phyloP scores from a whole-genome alignment of 306 rosid species.

The Sophora flavescens region DNA sequence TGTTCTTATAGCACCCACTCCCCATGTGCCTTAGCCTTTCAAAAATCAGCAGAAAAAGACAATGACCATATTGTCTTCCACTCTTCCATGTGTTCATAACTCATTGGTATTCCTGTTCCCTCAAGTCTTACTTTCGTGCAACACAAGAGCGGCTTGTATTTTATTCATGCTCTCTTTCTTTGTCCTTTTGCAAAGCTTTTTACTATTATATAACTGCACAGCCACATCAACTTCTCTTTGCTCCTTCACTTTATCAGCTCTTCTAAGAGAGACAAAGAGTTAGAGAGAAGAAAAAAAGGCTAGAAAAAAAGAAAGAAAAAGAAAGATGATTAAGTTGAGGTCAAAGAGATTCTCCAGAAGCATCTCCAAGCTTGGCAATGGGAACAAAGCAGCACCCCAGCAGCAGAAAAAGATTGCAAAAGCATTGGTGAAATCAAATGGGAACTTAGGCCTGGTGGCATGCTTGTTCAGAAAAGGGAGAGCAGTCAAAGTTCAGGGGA shows the following conservation, averaged over 20 bases:
- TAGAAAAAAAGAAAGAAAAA: not conserved
- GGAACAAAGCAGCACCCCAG: conserved; percentile 42
- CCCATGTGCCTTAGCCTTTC: conserved; percentile 79
- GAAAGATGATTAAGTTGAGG: conserved; percentile 79
- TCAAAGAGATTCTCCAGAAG: conserved; percentile 81
- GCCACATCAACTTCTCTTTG: conserved; percentile 29
- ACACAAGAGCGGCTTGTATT: conserved; percentile 54
- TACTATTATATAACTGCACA: conserved; percentile 55
- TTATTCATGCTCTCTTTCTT: conserved; percentile 39
- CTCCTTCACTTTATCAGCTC: conserved; percentile 16
- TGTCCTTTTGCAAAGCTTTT: conserved; percentile 33
- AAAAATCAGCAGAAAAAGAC: conserved; percentile 49
- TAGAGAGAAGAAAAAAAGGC: not conserved
- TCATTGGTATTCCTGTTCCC: conserved; percentile 45
- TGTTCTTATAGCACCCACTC: conserved; percentile 57
- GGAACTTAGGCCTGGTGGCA: conserved; percentile 97
- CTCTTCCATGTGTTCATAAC: conserved; percentile 43
- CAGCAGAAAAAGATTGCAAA: conserved; percentile 44
- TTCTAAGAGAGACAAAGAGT: not conserved
- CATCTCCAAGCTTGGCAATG: conserved; percentile 62
- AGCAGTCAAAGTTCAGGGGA: conserved; percentile 53
- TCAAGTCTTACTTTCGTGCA: conserved; percentile 40
- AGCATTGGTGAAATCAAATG: conserved; percentile 71
- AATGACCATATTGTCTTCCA: conserved; percentile 44
- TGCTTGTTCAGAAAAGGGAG: conserved; percentile 96